phyloP scores from a whole-genome alignment of 257 asterid species.

The Nicotiana noctiflora region DNA sequence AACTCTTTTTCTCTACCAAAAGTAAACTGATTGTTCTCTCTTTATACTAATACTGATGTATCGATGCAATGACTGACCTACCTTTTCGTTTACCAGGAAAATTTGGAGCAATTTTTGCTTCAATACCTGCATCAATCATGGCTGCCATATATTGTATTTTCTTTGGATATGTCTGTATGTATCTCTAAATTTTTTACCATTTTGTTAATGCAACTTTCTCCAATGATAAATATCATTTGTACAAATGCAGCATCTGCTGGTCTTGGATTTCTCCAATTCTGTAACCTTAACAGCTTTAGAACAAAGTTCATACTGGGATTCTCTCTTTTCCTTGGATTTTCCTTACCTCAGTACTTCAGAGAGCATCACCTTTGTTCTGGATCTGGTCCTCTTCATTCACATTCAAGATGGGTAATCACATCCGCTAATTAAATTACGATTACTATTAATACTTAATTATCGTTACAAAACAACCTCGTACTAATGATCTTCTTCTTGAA shows the following conservation, averaged over 20 bases:
- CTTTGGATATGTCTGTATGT: slow-evolving; percentile 67
- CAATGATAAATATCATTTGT: not conserved
- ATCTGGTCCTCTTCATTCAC: slow-evolving; percentile 36
- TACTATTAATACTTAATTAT: not conserved
- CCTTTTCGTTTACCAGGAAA: slow-evolving; percentile 37
- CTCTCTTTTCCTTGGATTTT: slow-evolving; percentile 59
- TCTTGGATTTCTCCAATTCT: slow-evolving; percentile 63
- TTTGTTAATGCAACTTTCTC: not conserved
- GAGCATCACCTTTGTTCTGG: slow-evolving; percentile 30
- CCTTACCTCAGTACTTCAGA: slow-evolving; percentile 55
- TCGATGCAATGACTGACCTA: not conserved
- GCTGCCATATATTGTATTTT: slow-evolving; percentile 71
- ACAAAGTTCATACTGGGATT: slow-evolving; percentile 55
- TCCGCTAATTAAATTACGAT: not conserved
- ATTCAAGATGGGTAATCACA: slow-evolving; percentile 41
- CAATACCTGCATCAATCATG: slow-evolving; percentile 64
- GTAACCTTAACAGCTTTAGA: slow-evolving; percentile 72
- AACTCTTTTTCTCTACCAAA: not conserved
- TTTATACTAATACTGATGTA: not conserved
- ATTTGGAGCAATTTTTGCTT: slow-evolving; percentile 66
- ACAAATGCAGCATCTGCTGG: slow-evolving; percentile 64
- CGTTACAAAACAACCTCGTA: not conserved
- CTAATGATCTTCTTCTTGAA: not conserved
- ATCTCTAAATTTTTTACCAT: not conserved
- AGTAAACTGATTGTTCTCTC: not conserved